Conservation (phyloP, 306 rosid species). For the Hippophae gyantsensis region DNA sequence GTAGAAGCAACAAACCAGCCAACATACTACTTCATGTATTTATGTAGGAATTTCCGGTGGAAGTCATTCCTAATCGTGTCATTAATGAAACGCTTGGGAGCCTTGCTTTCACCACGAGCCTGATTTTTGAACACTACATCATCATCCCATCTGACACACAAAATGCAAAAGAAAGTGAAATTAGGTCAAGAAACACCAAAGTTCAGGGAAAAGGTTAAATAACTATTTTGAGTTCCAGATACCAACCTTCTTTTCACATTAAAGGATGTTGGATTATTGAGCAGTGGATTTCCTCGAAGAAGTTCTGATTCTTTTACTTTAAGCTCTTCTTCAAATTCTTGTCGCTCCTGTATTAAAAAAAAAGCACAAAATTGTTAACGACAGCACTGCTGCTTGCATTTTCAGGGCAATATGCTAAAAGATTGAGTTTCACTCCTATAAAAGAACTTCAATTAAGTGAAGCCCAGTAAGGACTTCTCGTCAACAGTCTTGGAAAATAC, state of each 20-base stretch:
- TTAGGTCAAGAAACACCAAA: background rate
- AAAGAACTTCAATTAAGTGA: no score
- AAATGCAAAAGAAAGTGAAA: conserved; percentile 1
- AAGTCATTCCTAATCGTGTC: conserved; percentile 93
- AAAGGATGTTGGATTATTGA: conserved; percentile 61
- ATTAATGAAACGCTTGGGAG: conserved; percentile 80
- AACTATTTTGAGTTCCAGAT: background rate
- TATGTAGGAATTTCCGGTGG: conserved; percentile 80
- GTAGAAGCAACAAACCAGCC: no score
- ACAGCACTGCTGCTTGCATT: no score
- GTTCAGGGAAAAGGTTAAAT: background rate
- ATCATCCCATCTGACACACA: conserved; percentile 65
- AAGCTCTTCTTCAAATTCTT: conserved; percentile 70
- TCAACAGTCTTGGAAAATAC: no score
- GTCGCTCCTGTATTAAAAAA: conserved; percentile 42
- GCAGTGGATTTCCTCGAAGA: conserved; percentile 72
- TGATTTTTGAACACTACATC: conserved; percentile 91
- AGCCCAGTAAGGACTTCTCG: no score
- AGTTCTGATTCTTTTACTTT: conserved; percentile 79
- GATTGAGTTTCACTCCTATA: no score
- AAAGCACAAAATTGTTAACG: background rate
- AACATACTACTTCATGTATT: conserved; percentile 66
- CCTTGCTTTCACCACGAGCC: conserved; percentile 83
- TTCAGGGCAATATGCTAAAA: no score
- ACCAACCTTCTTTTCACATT: conserved; percentile 72